Evolutionary conservation across 2,329 filamentous ascomycete genomes (phyloP).

Genomic region (Bimuria novae-zelandiae): DNA sequence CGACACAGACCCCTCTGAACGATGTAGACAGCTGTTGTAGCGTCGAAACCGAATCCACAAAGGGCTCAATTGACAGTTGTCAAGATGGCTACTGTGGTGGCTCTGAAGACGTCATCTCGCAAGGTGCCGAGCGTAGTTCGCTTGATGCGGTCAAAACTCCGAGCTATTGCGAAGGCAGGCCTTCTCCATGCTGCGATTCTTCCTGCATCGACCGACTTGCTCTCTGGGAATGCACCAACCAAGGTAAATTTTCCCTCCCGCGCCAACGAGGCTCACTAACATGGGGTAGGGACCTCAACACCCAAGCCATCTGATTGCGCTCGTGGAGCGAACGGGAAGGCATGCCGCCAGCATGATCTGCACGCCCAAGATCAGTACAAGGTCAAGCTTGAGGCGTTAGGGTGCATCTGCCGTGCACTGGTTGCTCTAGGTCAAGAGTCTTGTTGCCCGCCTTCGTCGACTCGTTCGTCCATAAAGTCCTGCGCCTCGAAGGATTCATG

Average conservation of each 20-base stretch:
- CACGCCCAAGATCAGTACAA: neutral
- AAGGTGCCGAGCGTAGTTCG: neutral
- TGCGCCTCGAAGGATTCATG: constrained; percentile 8
- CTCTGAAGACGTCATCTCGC: neutral
- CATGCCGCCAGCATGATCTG: constrained; percentile 1
- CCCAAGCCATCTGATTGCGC: neutral
- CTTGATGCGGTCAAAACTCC: constrained; percentile 5
- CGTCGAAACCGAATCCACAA: neutral
- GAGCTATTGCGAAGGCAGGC: constrained; percentile 9
- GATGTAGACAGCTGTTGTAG: neutral
- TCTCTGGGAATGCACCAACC: constrained; percentile 4
- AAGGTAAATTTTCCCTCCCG: neutral
- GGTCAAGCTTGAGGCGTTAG: constrained; percentile 8
- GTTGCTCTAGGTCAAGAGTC: constrained; percentile 6
- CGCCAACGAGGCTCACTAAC: neutral
- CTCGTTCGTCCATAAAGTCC: neutral
- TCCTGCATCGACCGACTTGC: constrained; percentile 12
- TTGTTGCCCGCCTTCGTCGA: constrained; percentile 10
- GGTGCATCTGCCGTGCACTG: constrained; percentile 14
- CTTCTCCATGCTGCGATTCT: constrained; percentile 12
- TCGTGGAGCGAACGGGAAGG: constrained; percentile 1
- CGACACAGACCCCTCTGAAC: neutral
- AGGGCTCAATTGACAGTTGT: neutral
- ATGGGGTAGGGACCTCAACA: neutral
- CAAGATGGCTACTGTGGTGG: neutral